phyloP scores from a whole-genome alignment of 441 rosid species.

The Syzygium malaccense region DNA sequence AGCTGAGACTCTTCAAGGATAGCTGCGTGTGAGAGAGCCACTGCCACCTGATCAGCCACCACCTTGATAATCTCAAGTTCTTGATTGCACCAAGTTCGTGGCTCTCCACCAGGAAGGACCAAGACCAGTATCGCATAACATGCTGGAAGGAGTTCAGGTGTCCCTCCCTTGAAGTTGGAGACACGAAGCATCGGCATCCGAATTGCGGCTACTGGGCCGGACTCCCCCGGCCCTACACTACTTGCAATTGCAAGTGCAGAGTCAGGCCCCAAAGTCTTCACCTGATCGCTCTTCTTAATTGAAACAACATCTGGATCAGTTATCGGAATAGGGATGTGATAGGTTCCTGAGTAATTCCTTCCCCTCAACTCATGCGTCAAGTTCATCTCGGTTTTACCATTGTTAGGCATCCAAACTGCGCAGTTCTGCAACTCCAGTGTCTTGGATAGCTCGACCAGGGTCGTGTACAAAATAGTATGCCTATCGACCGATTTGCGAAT shows the following conservation, averaged over 20 bases:
- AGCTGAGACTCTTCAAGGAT: slow-evolving; percentile 92
- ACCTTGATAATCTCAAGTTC: slow-evolving; percentile 88
- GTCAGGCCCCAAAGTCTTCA: slow-evolving; percentile 47
- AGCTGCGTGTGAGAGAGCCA: slow-evolving; percentile 95
- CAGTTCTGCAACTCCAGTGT: slow-evolving; percentile 81
- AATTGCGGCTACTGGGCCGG: slow-evolving; percentile 82
- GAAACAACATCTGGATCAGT: slow-evolving; percentile 61
- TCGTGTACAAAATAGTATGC: slow-evolving; percentile 74
- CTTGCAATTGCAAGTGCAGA: slow-evolving; percentile 64
- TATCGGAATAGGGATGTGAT: slow-evolving; percentile 39
- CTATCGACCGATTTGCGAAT: slow-evolving; percentile 89
- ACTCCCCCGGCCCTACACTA: slow-evolving; percentile 38
- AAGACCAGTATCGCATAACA: slow-evolving; percentile 79
- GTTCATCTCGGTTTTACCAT: slow-evolving; percentile 51
- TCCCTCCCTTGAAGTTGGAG: slow-evolving; percentile 82
- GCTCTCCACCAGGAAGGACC: slow-evolving; percentile 71
- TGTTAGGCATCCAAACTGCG: slow-evolving; percentile 95
- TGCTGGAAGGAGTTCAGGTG: slow-evolving; percentile 63
- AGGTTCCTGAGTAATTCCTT: slow-evolving; percentile 26
- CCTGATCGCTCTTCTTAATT: slow-evolving; percentile 54
- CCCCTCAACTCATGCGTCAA: slow-evolving; percentile 60
- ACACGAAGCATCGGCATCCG: slow-evolving; percentile 94
- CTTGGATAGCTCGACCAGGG: slow-evolving; percentile 88
- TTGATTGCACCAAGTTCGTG: slow-evolving; percentile 69
- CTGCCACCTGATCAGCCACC: slow-evolving; percentile 96